A percentile compares a stretch with the other conserved stretches of the same genome.
Evolutionary conservation across 176 grass and related monocot genomes (phyloP).

Genomic region (Pontederia paniculata): DNA sequence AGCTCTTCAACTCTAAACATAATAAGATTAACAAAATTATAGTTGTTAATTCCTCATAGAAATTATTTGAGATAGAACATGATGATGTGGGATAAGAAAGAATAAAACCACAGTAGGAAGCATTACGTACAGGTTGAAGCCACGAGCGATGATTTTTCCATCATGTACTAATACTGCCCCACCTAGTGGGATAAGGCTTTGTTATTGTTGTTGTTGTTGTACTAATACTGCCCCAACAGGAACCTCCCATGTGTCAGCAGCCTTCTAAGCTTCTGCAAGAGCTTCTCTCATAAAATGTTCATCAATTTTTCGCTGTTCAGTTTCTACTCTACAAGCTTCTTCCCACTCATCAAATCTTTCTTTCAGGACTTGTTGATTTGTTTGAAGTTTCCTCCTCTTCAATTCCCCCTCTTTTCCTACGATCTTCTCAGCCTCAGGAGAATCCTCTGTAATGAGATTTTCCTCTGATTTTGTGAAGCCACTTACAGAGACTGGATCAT

Average conservation of each 20-base stretch:
- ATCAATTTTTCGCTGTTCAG: conserved; percentile 57
- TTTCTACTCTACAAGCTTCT: conserved; percentile 60
- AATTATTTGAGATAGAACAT: conserved; percentile 1
- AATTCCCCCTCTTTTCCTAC: conserved; percentile 34
- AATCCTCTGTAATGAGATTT: conserved; percentile 22
- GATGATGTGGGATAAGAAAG: neutral
- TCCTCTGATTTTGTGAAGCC: conserved; percentile 28
- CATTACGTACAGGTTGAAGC: conserved; percentile 77
- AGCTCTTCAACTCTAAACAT: conserved; percentile 82
- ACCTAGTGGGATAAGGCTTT: too few relatives aligned
- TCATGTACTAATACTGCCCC: too few relatives aligned
- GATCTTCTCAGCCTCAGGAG: conserved; percentile 28
- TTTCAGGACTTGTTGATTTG: conserved; percentile 65
- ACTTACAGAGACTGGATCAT: conserved; percentile 12
- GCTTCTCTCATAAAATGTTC: conserved; percentile 98
- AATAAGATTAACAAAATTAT: too few relatives aligned
- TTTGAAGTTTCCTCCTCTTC: conserved; percentile 51
- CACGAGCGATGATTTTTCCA: conserved; percentile 89
- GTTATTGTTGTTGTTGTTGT: too few relatives aligned
- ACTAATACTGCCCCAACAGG: conserved; percentile 91
- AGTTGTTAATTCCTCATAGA: too few relatives aligned
- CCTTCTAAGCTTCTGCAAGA: conserved; percentile 81
- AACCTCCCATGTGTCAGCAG: conserved; percentile 93
- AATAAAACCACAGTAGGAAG: neutral
- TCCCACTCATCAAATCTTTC: conserved; percentile 93